Evolutionary conservation across 495 filamentous ascomycete species (phyloP), one percentile per base, ranked within the genome.

Genomic region (Pyrenopolyporus hunteri): DNA sequence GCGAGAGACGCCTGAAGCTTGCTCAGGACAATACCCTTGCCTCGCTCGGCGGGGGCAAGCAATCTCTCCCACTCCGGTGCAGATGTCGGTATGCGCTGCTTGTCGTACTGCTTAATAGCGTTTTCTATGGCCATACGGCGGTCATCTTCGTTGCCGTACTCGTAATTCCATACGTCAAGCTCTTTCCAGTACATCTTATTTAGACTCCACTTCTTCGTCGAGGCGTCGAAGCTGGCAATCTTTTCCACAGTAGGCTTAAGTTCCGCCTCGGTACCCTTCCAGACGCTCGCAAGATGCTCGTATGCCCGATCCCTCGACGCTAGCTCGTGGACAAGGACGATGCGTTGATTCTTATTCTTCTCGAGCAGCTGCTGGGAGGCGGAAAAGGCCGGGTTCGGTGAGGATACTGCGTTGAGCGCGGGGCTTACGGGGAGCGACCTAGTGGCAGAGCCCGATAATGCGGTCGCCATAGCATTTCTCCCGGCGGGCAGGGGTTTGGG

Each of bases 31-130:
- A 87, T 92, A 13, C 91, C 91, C 70, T 92, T 91, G 16, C 87
- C 89, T 20, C 91, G 83, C 52, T 96, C 91, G 29, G 85, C 78
- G 55, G 82, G 83, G 0, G 88, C 85, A 22, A 94, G 82, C 35
- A 97, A 79, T 61, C 78, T 80, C 70, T 97, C 89, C 91, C 92
- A 97, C 2, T 89, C 76, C 43, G 85, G 83, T 57, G 94, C 91
- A 3, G 84, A 81, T 25, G 82, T 79, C 17, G 81, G 82, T n/a
- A 96, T 73, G 4, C 92, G 84, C 76, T 88, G 79, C 50, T 87
- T 85, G 76, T 97, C 92, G 64, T 89, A 96, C 19, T 87, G 82
- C 31, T 82, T 86, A 47, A 95, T 83, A n/a, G 91, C 90, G 67
- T 89, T 90, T 64, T 93, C 86, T 70, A 96, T 93, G 9, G 90